A percentile compares a stretch with the other conserved stretches of the same genome.
phyloP scores from a whole-genome alignment of 1,284 basidiomycete species.

The Heterobasidion irregulare region DNA sequence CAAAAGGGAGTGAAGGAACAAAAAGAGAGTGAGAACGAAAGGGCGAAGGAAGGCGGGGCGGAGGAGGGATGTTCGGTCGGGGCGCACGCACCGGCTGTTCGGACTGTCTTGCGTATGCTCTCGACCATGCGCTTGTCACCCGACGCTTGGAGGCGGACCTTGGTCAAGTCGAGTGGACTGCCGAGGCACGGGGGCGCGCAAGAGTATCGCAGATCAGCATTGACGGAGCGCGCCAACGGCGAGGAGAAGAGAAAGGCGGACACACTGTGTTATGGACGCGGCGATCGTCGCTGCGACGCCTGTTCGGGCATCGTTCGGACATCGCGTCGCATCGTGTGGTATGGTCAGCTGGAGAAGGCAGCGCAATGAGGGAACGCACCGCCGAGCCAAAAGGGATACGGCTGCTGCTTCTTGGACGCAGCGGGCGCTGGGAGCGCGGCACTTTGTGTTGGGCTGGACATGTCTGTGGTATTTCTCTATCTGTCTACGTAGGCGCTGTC shows the following conservation, averaged over 20 bases:
- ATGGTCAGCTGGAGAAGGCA: neutral
- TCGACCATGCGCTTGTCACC: constrained; percentile 83
- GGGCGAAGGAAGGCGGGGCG: too few relatives aligned
- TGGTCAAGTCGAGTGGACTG: constrained; percentile 79
- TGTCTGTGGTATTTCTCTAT: neutral
- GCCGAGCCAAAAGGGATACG: constrained; percentile 79
- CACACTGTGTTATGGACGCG: constrained; percentile 74
- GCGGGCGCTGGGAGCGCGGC: neutral
- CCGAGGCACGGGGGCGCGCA: too few relatives aligned
- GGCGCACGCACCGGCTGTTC: constrained; percentile 46
- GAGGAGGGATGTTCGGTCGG: neutral
- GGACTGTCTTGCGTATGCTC: constrained; percentile 70
- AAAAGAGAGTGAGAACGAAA: too few relatives aligned
- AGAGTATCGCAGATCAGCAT: neutral
- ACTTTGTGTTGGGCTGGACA: neutral
- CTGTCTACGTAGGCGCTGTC: too few relatives aligned
- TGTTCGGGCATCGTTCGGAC: constrained; percentile 15
- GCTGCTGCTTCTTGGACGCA: constrained; percentile 42
- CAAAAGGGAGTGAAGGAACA: too few relatives aligned
- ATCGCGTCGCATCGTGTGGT: neutral
- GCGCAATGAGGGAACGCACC: constrained; percentile 32
- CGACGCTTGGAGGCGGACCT: constrained; percentile 81
- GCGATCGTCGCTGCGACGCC: constrained; percentile 76
- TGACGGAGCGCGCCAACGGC: neutral
- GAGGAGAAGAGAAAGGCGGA: constrained; percentile 2